Base-by-base conservation (phyloP, 768 basidiomycete genomes). In the Russula foetens region DNA sequence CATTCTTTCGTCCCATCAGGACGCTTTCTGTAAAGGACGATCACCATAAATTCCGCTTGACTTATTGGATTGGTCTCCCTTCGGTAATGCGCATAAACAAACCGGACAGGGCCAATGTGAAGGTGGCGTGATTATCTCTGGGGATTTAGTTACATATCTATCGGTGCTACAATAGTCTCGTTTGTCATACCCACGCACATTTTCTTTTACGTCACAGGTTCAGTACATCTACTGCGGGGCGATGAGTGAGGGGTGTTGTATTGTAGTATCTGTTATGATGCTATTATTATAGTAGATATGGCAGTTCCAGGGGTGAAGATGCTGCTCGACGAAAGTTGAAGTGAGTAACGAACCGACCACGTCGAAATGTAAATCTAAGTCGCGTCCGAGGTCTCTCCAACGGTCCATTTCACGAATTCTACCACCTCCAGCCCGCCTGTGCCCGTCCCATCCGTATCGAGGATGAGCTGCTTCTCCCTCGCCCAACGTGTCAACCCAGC, bases 11-110 rank as follows among this genome's bases (percentile, higher is more conserved):
- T 11, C 14, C 21, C 7, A 26, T 51, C 51, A 84, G 84, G 26
- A 79, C 81, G 1, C 72, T 88, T 14, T 84, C 82, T 68, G 72
- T 81, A 64, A 86, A 86, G 65, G 84, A 85, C 65, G 75, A 79
- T 60, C 77, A 80, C 50, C 70, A 75, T 43, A 78, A 81, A 29
- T 86, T 78, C 60, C 70, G 69, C 7, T 65, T 86, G 28, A 70
- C 63, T 2, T 74, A 75, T 56, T 66, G 68, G 35, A 69, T 75
- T 50, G 79, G 81, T 12, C 71, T 87, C 5, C 85, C 85, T 21
- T n/a, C 59, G 24, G 43, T 64, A 9, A 26, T 17, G 33, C 56
- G 56, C 38, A 41, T 29, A 38, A 35, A 38, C 38, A 62, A 53
- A 43, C 28, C 38, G 26, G 50, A 46, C 28, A 57, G 15, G 15